Evolutionary conservation across 164 flowering plant genomes (phyloP), one percentile per base, ranked within the genome.

Genomic region (Euptelea pleiosperma): DNA sequence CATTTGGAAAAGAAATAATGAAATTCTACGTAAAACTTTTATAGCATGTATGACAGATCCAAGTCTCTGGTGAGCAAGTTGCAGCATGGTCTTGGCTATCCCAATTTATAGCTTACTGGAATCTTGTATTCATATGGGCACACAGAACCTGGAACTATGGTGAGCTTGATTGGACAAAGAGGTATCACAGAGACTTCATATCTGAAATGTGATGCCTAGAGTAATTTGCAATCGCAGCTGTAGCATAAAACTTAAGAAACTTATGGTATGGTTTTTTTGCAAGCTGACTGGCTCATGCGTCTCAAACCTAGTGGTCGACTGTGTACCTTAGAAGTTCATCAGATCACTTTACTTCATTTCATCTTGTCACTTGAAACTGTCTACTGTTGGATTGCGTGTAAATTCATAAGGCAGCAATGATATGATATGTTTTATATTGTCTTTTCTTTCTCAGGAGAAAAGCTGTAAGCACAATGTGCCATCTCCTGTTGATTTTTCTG

Each of bases 371-470:
- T 16, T 42, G 46, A 42, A 42, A 42, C 25, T 42, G 25, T 46
- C 15, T 46, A 11, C 30, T 11, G 5, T 16, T 43, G n/a, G n/a
- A n/a, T n/a, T n/a, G n/a, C n/a, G n/a, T n/a, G n/a, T n/a, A n/a
- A n/a, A n/a, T n/a, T n/a, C n/a, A n/a, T n/a, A n/a, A n/a, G n/a
- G n/a, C n/a, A n/a, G 19, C 14, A 46, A 9, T 24, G 28, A 45
- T 45, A 21, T 45, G 49, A 45, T 45, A 15, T 7, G 29, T 8
- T 4, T 22, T 22, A n/a, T n/a, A n/a, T 31, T 31, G 7, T 66
- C 29, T 48, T 63, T 26, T 57, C 19, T 51, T 48, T 69, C 24
- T 33, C 77, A 76, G 80, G 77, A 55, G 44, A 58, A 57, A 47
- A 1, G 12, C 58, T 52, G 19, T 1, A 68, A 63, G 62, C 53